Conservation (phyloP, 164 flowering plant genomes). For the Tetrastigma voinierianum region DNA sequence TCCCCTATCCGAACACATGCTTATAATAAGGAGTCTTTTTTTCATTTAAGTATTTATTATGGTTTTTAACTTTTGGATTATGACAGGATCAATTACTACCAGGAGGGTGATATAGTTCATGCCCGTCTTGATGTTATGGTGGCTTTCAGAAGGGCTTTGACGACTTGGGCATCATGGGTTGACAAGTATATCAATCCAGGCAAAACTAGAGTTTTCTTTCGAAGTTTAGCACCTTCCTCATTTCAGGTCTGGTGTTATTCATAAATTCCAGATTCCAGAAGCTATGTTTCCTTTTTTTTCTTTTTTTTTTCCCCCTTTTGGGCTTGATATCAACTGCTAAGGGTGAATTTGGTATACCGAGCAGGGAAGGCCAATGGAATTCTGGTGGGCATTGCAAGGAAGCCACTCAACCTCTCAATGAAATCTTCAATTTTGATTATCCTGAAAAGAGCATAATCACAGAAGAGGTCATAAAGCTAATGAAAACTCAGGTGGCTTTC, state of each 20-base stretch:
- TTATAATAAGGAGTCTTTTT: too few relatives aligned
- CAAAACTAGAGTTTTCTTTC: conserved; percentile 79
- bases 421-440: conserved; percentile 23
- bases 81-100: conserved; percentile 80
- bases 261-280: too few relatives aligned
- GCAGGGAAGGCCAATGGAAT: conserved; percentile 91
- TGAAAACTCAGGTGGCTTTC: conserved; percentile 74
- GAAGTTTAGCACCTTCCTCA: conserved; percentile 89
- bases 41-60: too few relatives aligned
- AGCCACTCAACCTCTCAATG: conserved; percentile 59
- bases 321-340: background rate
- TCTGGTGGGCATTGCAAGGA: conserved; percentile 85
- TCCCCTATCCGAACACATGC: too few relatives aligned
- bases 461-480: conserved; percentile 62
- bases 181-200: conserved; percentile 55
- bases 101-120: conserved; percentile 68
- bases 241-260: conserved; percentile 57
- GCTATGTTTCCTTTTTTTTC: background rate
- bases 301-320: background rate
- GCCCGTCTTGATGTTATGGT: conserved; percentile 67
- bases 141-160: conserved; percentile 74
- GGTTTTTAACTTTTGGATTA: background rate
- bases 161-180: conserved; percentile 95
- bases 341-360: conserved; percentile 5
- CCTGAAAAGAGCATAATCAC: conserved; percentile 61